Conservation (phyloP, 176 grass and related monocot genomes). For the Elaeis guineensis region DNA sequence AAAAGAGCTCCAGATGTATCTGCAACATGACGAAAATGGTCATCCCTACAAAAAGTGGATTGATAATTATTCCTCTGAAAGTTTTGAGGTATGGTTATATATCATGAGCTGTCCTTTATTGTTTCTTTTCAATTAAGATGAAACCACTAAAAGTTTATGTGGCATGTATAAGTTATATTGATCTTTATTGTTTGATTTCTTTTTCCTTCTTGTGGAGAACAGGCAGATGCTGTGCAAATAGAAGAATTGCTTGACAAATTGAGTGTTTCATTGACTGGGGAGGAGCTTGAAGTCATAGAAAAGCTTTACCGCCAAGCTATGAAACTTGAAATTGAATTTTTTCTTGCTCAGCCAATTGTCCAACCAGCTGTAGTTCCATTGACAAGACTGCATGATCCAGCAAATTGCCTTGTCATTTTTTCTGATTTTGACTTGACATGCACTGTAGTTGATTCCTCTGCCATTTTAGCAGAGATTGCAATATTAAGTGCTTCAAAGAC, state of each 20-base stretch:
- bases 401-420: constrained; percentile 59
- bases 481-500: constrained; percentile 65
- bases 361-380: constrained; percentile 65
- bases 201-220: neutral
- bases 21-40: constrained; percentile 45
- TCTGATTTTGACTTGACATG: constrained; percentile 99
- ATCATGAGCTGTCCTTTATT: neutral
- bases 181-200: neutral
- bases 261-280: constrained; percentile 80
- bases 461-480: constrained; percentile 82
- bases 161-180: neutral
- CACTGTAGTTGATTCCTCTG: constrained; percentile 84
- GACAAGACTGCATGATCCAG: constrained; percentile 52
- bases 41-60: constrained; percentile 89
- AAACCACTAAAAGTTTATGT: no score
- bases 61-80: constrained; percentile 49
- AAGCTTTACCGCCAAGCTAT: constrained; percentile 88
- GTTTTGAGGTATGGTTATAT: constrained; percentile 63
- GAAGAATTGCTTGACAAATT: constrained; percentile 94
- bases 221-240: constrained; percentile 68
- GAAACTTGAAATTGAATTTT: constrained; percentile 79
- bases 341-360: constrained; percentile 42
- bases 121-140: neutral
- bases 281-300: constrained; percentile 84
- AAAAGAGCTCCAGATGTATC: constrained; percentile 49